Base-by-base conservation (phyloP, 495 filamentous ascomycete species). In the Talaromyces stipitatus region DNA sequence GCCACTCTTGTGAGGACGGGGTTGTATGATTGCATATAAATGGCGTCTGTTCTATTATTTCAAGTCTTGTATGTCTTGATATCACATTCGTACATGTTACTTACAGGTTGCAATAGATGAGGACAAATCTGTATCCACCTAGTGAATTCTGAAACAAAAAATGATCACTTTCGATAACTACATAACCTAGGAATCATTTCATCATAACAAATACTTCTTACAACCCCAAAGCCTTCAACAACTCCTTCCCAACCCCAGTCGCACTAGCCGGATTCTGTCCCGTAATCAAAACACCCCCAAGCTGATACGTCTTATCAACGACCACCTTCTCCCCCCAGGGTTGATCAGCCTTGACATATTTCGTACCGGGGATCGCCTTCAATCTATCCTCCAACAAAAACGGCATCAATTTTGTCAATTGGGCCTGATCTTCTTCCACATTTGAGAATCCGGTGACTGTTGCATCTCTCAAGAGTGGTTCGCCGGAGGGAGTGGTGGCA, bases 191-290 rank as follows among this genome's bases (percentile, higher is more conserved):
- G n/a, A 16, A n/a, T 36, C 33, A n/a, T 36, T 41, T 10, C 3
- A 41, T 9, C 24, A 48, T 24, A 48, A n/a, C 45, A 12, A 26
- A 11, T 18, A 48, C 18, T 26, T 26, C 7, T 46, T 57, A 57
- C 28, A 57, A 41, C 43, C 55, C 55, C 28, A 57, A 51, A 36
- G 62, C 72, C 61, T 68, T 63, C 36, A 76, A 52, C 50, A 80
- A 65, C 18, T 62, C 77, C 71, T 85, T 75, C 0, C 78, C 87
- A 47, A 90, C 71, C 0, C 65, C 77, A 26, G 71, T 74, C 11
- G 85, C 86, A 65, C 81, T 85, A 8, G 78, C 80, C 14, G 88
- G 88, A 61, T 90, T 91, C 74, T 91, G 86, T 0, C 88, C 88
- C 2, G 88, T 90, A 58, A 91, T 86, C 54, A 91, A 55, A 61